phyloP scores from a whole-genome alignment of 2,329 filamentous ascomycete genomes.

The Acrocalymma vagum region DNA sequence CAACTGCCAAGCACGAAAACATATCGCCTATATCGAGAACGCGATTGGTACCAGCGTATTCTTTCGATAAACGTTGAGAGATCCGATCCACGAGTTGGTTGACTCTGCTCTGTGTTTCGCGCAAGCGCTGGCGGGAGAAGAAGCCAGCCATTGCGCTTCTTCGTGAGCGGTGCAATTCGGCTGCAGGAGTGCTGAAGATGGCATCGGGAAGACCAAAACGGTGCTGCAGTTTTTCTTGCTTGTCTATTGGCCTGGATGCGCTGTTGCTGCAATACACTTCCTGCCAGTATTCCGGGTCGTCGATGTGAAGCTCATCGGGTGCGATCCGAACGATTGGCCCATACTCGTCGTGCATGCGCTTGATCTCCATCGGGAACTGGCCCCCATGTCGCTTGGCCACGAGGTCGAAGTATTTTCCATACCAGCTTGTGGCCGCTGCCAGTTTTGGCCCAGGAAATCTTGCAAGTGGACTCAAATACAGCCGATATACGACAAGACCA shows the following conservation, averaged over 20 bases:
- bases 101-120: conserved; percentile 1
- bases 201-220: conserved; percentile 18
- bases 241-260: conserved; percentile 11
- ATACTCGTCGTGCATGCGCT: conserved; percentile 14
- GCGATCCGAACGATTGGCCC: conserved; percentile 17
- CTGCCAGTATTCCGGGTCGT: conserved; percentile 14
- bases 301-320: conserved; percentile 15
- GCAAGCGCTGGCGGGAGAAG: conserved; percentile 25
- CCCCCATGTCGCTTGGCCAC: conserved; percentile 10
- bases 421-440: conserved; percentile 19
- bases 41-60: conserved; percentile 1
- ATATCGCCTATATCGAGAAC: conserved; percentile 4
- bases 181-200: conserved; percentile 22
- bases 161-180: conserved; percentile 31
- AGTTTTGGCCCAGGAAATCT: conserved; percentile 23
- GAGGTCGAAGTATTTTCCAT: conserved; percentile 18
- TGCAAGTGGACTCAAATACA: conserved; percentile 14
- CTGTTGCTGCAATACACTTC: conserved; percentile 3
- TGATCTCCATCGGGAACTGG: conserved; percentile 11
- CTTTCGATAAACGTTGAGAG: conserved; percentile 1
- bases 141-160: conserved; percentile 29
- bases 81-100: conserved; percentile 6
- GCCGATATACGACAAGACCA: conserved; percentile 11
- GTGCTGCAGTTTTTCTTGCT: conserved; percentile 2
- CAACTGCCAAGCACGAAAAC: conserved; percentile 3